These are phyloP conservation scores for Gyrodon lividus DNA, from an alignment of 768 basidiomycete genomes.

Conservation along the genomic window DNA sequence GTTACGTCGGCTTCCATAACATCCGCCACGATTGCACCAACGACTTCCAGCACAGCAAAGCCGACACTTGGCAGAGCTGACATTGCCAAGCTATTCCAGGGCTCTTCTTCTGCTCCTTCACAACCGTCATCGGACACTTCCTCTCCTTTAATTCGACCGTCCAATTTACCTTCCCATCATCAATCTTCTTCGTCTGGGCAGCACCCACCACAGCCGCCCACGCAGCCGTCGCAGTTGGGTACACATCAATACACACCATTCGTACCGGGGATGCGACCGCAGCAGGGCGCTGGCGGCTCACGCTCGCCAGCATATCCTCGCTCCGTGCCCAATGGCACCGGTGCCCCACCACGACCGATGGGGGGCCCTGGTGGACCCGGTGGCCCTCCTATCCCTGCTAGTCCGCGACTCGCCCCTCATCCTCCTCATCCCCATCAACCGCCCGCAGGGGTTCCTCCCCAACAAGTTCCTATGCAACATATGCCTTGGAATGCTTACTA, in stretches of 20 bases:
- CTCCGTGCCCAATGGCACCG: slow-evolving; percentile 59
- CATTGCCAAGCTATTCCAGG: slow-evolving; percentile 42
- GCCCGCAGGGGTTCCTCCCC: slow-evolving; percentile 50
- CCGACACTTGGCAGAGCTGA: slow-evolving; percentile 35
- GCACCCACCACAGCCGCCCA: slow-evolving; percentile 38
- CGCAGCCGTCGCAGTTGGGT: slow-evolving; percentile 42
- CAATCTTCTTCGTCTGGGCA: slow-evolving; percentile 37
- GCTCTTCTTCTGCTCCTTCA: slow-evolving; percentile 38
- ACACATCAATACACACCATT: slow-evolving; percentile 47
- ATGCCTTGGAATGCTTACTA: slow-evolving; percentile 52
- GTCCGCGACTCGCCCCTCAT: slow-evolving; percentile 65
- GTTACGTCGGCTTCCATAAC: slow-evolving; percentile 33
- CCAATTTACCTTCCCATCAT: slow-evolving; percentile 50
- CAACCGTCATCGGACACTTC: slow-evolving; percentile 53
- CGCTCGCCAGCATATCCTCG: slow-evolving; percentile 69
- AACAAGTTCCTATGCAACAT: slow-evolving; percentile 39
- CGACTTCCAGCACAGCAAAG: slow-evolving; percentile 34
- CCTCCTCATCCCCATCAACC: slow-evolving; percentile 48
- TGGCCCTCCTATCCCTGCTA: slow-evolving; percentile 52
- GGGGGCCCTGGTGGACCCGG: slow-evolving; percentile 49
- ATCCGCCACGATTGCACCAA: slow-evolving; percentile 33
- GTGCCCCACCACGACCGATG: slow-evolving; percentile 47
- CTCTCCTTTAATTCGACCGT: slow-evolving; percentile 56
- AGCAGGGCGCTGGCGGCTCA: slow-evolving; percentile 49
- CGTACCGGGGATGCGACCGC: slow-evolving; percentile 49